Conservation (phyloP, 352 stramenopile genomes). For the Phytophthora boehmeriae region DNA sequence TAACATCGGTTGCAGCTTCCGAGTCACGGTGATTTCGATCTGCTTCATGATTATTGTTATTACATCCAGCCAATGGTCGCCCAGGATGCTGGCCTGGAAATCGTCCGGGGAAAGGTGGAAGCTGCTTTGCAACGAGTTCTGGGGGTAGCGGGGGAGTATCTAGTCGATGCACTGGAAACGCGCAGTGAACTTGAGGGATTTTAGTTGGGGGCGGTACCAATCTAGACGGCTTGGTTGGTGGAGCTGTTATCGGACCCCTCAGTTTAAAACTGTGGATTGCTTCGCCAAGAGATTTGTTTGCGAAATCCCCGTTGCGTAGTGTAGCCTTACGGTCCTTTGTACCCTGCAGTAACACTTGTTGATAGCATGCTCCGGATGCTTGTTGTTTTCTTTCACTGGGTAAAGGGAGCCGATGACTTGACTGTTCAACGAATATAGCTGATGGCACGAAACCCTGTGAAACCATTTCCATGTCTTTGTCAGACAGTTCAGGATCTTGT, state of each 20-base stretch:
- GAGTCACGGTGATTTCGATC: slow-evolving; percentile 8
- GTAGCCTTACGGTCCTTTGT: slow-evolving; percentile 21
- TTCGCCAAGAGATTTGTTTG: slow-evolving; percentile 66
- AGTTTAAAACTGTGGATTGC: slow-evolving; percentile 60
- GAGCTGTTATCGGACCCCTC: slow-evolving; percentile 23
- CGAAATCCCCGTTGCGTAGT: slow-evolving; percentile 66
- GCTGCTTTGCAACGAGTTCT: slow-evolving; percentile 18
- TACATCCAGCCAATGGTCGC: slow-evolving; percentile 8
- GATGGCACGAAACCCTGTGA: slow-evolving; percentile 5
- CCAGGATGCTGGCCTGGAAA: slow-evolving; percentile 2
- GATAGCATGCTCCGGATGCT: slow-evolving; percentile 1
- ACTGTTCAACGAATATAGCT: background rate
- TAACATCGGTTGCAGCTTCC: slow-evolving; percentile 23
- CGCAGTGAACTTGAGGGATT: slow-evolving; percentile 13
- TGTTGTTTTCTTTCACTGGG: slow-evolving; percentile 1
- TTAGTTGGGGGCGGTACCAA: slow-evolving; percentile 10
- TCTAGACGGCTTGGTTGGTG: slow-evolving; percentile 1
- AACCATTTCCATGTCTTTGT: background rate
- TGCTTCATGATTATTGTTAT: background rate
- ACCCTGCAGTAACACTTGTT: background rate
- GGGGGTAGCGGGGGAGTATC: slow-evolving; percentile 11
- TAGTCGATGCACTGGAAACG: slow-evolving; percentile 24
- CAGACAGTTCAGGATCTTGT: slow-evolving; percentile 44
- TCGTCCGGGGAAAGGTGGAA: slow-evolving; percentile 5
- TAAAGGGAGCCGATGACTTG: background rate